Evolutionary conservation across 2,329 filamentous ascomycete species (phyloP).

Genomic region (Hansfordia pulvinata): DNA sequence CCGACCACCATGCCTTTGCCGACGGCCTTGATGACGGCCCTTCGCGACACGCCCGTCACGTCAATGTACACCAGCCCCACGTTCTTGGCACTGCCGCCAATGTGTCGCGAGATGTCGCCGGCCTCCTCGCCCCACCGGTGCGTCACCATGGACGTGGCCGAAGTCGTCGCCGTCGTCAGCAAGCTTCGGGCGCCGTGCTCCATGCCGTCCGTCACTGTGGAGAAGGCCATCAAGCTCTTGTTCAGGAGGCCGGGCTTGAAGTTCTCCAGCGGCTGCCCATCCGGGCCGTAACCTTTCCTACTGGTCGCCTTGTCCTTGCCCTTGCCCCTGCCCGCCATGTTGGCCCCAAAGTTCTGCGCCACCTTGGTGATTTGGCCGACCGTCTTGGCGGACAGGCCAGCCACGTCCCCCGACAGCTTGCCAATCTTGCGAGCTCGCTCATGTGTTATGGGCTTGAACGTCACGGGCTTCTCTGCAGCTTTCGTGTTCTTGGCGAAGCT

Average conservation of each 20-base stretch:
- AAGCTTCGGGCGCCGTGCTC: constrained; percentile 75
- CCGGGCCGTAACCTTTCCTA: constrained; percentile 51
- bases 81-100: constrained; percentile 86
- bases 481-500: constrained; percentile 69
- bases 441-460: constrained; percentile 77
- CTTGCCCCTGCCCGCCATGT: constrained; percentile 47
- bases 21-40: constrained; percentile 84
- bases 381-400: constrained; percentile 69
- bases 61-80: constrained; percentile 97
- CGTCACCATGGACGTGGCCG: constrained; percentile 76
- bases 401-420: constrained; percentile 68
- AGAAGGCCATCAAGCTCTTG: constrained; percentile 93
- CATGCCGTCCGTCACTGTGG: constrained; percentile 85
- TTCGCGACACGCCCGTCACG: constrained; percentile 79
- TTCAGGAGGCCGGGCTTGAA: constrained; percentile 92
- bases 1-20: constrained; percentile 94
- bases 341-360: constrained; percentile 82
- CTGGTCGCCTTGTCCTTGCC: constrained; percentile 31
- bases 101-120: constrained; percentile 56
- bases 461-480: constrained; percentile 67
- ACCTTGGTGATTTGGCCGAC: constrained; percentile 72
- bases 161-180: constrained; percentile 57
- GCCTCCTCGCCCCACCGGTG: constrained; percentile 84
- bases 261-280: constrained; percentile 47
- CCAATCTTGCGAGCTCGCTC: constrained; percentile 79